Evolutionary conservation across 108 stramenopile genomes (phyloP).

Genomic region (Craspedostauros australis): DNA sequence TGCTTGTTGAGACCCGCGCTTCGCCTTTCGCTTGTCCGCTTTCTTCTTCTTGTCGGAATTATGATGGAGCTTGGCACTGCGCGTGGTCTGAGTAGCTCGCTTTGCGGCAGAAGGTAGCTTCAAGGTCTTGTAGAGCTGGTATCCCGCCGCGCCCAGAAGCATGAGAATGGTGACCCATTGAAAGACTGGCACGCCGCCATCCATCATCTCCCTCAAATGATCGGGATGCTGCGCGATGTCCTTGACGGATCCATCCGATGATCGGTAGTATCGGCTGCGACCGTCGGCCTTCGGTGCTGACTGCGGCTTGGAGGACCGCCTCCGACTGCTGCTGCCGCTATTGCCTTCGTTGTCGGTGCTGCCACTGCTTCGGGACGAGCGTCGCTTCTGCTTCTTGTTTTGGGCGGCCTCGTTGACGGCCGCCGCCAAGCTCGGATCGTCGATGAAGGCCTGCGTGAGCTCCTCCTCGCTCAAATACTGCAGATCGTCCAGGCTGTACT

Average conservation of each 20-base stretch:
- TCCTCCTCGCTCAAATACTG: constrained; percentile 26
- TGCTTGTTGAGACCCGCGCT: no score
- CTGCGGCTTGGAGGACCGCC: constrained; percentile 4
- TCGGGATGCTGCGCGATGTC: constrained; percentile 3
- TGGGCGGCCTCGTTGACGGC: constrained; percentile 7
- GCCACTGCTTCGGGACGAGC: background rate
- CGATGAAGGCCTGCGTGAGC: constrained; percentile 22
- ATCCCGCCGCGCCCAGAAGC: constrained; percentile 13
- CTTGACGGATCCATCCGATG: background rate
- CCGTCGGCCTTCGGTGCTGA: background rate
- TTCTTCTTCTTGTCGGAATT: no score
- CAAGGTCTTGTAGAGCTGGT: constrained; percentile 28
- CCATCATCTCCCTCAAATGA: constrained; percentile 14
- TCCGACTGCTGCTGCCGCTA: background rate
- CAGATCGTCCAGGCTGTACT: constrained; percentile 23
- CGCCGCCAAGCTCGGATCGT: constrained; percentile 36
- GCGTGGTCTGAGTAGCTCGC: no score
- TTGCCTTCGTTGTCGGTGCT: background rate
- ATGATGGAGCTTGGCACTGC: no score
- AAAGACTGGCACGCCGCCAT: constrained; percentile 31
- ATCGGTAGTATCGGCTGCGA: background rate
- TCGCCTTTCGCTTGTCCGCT: no score
- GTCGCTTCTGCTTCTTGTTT: background rate
- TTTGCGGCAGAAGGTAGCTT: no score
- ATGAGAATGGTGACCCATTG: constrained; percentile 36